Conservation (phyloP, 1,139 yeast species). For the Diutina rugosa region DNA sequence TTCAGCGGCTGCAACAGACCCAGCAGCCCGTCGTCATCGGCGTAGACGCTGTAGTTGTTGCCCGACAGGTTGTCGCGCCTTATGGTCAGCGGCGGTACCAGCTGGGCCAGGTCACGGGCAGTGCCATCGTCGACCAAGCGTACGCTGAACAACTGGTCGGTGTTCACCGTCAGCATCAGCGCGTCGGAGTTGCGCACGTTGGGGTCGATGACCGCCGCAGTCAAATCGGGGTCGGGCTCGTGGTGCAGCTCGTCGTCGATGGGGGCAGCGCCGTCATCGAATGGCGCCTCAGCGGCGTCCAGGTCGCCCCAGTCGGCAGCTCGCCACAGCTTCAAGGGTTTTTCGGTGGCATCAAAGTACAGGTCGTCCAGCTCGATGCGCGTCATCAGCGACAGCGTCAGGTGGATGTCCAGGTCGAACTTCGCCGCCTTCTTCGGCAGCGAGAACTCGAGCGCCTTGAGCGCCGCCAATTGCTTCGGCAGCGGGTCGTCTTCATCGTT, state of each 20-base stretch:
- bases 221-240: not conserved
- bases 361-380: constrained; percentile 21
- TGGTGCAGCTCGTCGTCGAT: constrained; percentile 14
- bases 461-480: not conserved
- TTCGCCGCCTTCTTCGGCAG: not conserved
- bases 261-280: constrained; percentile 13
- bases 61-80: not conserved
- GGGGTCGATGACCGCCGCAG: not conserved
- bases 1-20: not conserved
- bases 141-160: constrained; percentile 73
- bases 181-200: constrained; percentile 32
- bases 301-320: constrained; percentile 23
- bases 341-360: constrained; percentile 23
- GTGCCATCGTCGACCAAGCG: constrained; percentile 49
- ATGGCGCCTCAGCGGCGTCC: constrained; percentile 3
- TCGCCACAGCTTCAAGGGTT: constrained; percentile 68
- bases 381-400: constrained; percentile 23
- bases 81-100: not conserved
- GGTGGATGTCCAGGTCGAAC: constrained; percentile 4
- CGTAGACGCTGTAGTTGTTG: not conserved
- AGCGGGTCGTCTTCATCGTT: not conserved
- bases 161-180: constrained; percentile 75
- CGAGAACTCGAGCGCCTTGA: not conserved
- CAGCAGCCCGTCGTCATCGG: not conserved
- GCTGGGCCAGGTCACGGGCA: not conserved